Base-by-base conservation (phyloP, 257 asterid species). In the Solanum raphanifolium region DNA sequence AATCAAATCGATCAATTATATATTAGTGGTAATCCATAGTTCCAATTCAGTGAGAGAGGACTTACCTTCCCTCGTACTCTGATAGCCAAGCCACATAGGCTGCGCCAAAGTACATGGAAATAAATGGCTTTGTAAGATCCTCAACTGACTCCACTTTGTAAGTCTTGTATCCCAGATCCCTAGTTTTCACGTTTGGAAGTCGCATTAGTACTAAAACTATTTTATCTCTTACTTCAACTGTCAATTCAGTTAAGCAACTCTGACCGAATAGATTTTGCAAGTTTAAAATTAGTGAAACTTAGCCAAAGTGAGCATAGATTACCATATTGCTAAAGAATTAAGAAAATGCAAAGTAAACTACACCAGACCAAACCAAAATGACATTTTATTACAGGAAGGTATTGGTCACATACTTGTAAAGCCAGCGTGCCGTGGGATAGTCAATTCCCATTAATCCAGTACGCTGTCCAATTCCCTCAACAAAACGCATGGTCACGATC, bases 361-460 rank as follows among this genome's bases (percentile, higher is more conserved):
- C 66, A 79, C 66, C 85, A 41, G 15, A 79, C 18, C 84, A 78
- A 76, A 76, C 34, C 35, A 78, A 31, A 41, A 79, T 81, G 39
- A 27, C 83, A 75, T 75, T 75, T 75, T 23, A 58, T 82, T 87
- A 36, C 27, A 79, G 7, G 66, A 79, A 41, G 39, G 68, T 46
- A 9, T 13, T 69, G 73, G 34, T 71, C 84, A 88, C 94, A 43
- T 95, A 97, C 99, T 93, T 94, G 95, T 95, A 91, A 78, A 97
- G 99, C 99, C 99, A 97, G 25, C 94, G 89, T 86, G 98, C 98
- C 1, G 99, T 97, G 55, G 99, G 95, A 89, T 93, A 95, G 93
- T 97, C 99, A 31, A 97, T 95, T 91, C 99, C 99, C 99, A 97
- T 94, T 76, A 97, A 90, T 89, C 99, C 99, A 41, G 94, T 90